A percentile compares a stretch with the other conserved stretches of the same genome.
phyloP scores from a whole-genome alignment of 2,329 filamentous ascomycete genomes.

The Teratosphaeria nubilosa region DNA sequence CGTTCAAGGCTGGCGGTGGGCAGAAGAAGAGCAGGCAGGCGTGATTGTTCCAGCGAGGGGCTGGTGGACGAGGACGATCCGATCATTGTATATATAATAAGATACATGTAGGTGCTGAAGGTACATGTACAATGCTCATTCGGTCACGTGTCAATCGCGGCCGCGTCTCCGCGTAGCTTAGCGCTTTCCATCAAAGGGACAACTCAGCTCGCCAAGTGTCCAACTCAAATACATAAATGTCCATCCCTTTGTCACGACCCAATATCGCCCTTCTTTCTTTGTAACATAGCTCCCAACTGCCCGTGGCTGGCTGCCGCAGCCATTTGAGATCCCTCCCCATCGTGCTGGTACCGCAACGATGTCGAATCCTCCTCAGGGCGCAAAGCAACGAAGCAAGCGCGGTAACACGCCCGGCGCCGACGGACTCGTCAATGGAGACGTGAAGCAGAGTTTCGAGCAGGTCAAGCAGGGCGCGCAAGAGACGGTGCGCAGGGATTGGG shows the following conservation, averaged over 20 bases:
- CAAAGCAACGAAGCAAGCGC: slow-evolving; percentile 13
- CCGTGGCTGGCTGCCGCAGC: slow-evolving; percentile 1
- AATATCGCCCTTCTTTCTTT: not conserved
- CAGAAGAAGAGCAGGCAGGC: slow-evolving; percentile 13
- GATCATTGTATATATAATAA: not conserved
- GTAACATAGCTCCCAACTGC: not conserved
- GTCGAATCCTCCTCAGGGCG: slow-evolving; percentile 3
- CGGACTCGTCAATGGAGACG: slow-evolving; percentile 18
- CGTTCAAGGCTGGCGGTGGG: slow-evolving; percentile 37
- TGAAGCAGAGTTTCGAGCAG: slow-evolving; percentile 29
- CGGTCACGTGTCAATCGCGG: not conserved
- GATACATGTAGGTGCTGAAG: too few relatives aligned
- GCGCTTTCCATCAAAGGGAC: not conserved
- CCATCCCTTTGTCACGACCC: not conserved
- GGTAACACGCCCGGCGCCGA: slow-evolving; percentile 8
- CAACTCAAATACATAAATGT: not conserved
- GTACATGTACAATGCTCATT: too few relatives aligned
- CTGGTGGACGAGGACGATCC: too few relatives aligned
- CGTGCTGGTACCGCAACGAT: not conserved
- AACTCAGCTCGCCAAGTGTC: not conserved
- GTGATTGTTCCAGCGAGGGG: not conserved
- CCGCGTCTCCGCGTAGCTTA: not conserved
- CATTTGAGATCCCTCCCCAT: not conserved
- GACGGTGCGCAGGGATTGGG: slow-evolving; percentile 49
- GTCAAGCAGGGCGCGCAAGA: slow-evolving; percentile 25